Evolutionary conservation across 345 rosid genomes (phyloP), one percentile per base, ranked within the genome.

Genomic region (Acer campestre): DNA sequence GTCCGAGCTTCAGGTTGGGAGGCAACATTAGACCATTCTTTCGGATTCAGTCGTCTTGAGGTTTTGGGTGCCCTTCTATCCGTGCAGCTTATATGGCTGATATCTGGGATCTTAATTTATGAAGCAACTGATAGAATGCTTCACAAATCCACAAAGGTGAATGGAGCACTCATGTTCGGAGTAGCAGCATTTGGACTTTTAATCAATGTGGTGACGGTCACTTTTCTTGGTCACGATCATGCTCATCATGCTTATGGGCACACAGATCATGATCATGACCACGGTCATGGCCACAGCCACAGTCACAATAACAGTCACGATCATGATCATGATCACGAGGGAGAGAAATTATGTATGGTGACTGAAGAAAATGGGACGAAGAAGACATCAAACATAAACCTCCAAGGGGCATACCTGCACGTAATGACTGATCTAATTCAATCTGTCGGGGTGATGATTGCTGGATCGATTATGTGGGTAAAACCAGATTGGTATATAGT

Each of bases 1-100:
- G 86, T 92, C 55, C 86, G 93, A 87, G 93, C 91, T n/a, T 93
- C 98, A 3, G 89, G 92, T 67, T 92, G 98, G 98, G 83, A 88
- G 74, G 88, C 98, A 22, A 91, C 92, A 25, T 62, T 85, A 2
- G 78, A 77, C 68, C 88, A 86, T 75, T 88, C 98, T 0, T 95
- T 89, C 3, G 98, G 98, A 69, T 95, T 78, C 80, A 83, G 77
- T 63, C 88, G 96, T 49, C 88, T 90, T 0, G 96, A 95, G 82
- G 92, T 95, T 53, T 69, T 93, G 77, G 99, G 96, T 4, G 92
- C 97, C 16, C 91, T 95, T 80, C 64, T 89, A 25, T 93, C 99
- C 0, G 87, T 93, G 71, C 97, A 91, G 76, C 90, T 93, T 49
- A 91, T 92, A 48, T 95, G 98, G 99, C 70, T 93, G 48, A 82